Evolutionary conservation across 2,329 filamentous ascomycete species (phyloP).

Genomic region (Dryadomyces sulphureus): DNA sequence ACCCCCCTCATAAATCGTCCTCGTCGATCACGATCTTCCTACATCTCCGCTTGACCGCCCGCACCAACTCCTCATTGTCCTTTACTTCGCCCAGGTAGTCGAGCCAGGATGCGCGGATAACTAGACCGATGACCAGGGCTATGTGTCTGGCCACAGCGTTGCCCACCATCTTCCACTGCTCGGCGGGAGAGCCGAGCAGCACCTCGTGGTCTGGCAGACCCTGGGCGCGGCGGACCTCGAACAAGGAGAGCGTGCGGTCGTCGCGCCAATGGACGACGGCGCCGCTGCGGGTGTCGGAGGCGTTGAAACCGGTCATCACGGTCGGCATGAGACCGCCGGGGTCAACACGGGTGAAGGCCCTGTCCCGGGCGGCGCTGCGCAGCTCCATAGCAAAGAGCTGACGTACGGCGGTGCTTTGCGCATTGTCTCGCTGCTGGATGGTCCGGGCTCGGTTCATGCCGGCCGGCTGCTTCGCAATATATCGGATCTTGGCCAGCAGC

Average conservation of each 20-base stretch:
- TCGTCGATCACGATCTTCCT: conserved; percentile 3
- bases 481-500: conserved; percentile 30
- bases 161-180: conserved; percentile 54
- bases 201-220: conserved; percentile 58
- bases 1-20: too few species aligned
- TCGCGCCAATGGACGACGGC: conserved; percentile 50
- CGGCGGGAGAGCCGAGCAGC: conserved; percentile 37
- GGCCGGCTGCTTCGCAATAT: conserved; percentile 44
- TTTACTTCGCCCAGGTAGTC: conserved; percentile 23
- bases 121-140: conserved; percentile 49
- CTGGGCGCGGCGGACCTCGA: conserved; percentile 56
- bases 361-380: conserved; percentile 7
- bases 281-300: conserved; percentile 41
- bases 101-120: conserved; percentile 43
- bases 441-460: conserved; percentile 36
- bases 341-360: conserved; percentile 27
- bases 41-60: not conserved
- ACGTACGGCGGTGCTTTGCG: conserved; percentile 23
- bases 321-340: conserved; percentile 39
- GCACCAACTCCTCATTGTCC: conserved; percentile 13
- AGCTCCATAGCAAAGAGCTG: conserved; percentile 21
- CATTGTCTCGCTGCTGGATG: conserved; percentile 23
- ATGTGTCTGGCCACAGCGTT: conserved; percentile 63
- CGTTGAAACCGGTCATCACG: conserved; percentile 37
- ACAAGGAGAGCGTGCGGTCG: conserved; percentile 42